phyloP scores from a whole-genome alignment of 2,329 filamentous ascomycete species.

The Ophiostoma montium region DNA sequence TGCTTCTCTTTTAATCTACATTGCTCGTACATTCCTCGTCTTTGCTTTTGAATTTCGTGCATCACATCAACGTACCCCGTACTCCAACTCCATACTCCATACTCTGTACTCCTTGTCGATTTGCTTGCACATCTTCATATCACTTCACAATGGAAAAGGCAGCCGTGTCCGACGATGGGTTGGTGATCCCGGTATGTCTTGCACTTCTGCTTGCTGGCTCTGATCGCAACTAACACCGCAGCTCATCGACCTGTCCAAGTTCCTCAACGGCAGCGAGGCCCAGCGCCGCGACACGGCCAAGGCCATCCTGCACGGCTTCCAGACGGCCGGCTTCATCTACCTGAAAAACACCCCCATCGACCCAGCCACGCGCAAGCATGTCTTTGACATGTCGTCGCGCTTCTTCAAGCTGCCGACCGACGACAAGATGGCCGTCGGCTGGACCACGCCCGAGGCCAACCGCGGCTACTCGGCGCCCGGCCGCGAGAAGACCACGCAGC shows the following conservation, averaged over 20 bases:
- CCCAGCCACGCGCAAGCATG: conserved; percentile 37
- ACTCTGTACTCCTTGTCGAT: background rate
- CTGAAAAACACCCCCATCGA: conserved; percentile 66
- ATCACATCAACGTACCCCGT: no score
- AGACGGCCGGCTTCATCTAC: conserved; percentile 80
- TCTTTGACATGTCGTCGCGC: conserved; percentile 52
- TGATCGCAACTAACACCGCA: conserved; percentile 19
- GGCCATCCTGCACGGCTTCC: conserved; percentile 66
- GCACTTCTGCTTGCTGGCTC: background rate
- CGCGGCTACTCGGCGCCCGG: conserved; percentile 58
- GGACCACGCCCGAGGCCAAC: conserved; percentile 60
- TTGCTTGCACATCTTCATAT: background rate
- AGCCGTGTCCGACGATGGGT: conserved; percentile 15
- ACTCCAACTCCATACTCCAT: background rate
- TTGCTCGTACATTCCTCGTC: background rate
- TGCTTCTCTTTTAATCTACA: background rate
- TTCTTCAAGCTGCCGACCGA: conserved; percentile 54
- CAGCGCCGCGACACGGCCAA: conserved; percentile 52
- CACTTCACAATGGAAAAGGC: conserved; percentile 20
- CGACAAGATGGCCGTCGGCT: conserved; percentile 52
- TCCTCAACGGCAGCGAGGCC: conserved; percentile 46
- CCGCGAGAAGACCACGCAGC: conserved; percentile 54
- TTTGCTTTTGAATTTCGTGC: no score
- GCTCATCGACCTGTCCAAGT: conserved; percentile 68
- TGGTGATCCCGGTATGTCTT: conserved; percentile 17